Conservation (phyloP, 441 rosid species). For the Euphorbia schlechtendalii region DNA sequence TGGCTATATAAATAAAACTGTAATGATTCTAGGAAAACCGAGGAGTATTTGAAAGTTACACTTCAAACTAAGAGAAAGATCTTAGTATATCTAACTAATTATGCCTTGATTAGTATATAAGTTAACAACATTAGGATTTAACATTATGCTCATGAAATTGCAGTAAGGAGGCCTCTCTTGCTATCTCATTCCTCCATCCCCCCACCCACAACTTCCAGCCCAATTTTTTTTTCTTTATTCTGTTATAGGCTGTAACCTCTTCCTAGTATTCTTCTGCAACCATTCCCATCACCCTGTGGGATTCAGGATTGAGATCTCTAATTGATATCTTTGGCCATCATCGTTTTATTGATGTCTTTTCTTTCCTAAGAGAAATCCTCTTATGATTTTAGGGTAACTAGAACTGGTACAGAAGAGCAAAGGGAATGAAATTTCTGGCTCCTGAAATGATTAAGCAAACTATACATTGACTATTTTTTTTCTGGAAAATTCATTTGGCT, state of each 20-base stretch:
- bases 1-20: background rate
- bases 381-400: background rate
- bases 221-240: background rate
- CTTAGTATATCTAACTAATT: background rate
- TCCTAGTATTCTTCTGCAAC: background rate
- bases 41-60: background rate
- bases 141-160: background rate
- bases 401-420: background rate
- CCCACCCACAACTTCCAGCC: no score
- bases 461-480: background rate
- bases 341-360: background rate
- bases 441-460: background rate
- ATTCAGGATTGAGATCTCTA: background rate
- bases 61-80: background rate
- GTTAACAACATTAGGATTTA: no score
- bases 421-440: background rate
- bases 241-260: background rate
- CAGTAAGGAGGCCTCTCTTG: background rate
- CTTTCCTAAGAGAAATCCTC: background rate
- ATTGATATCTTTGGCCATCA: background rate
- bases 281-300: background rate
- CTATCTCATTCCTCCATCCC: background rate
- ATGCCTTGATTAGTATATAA: background rate
- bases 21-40: background rate
- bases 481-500: background rate